Percentiles rank a stretch among this genome's conserved stretches.
Evolutionary conservation across 768 basidiomycete species (phyloP).

Genomic region (Nidularia sp.): DNA sequence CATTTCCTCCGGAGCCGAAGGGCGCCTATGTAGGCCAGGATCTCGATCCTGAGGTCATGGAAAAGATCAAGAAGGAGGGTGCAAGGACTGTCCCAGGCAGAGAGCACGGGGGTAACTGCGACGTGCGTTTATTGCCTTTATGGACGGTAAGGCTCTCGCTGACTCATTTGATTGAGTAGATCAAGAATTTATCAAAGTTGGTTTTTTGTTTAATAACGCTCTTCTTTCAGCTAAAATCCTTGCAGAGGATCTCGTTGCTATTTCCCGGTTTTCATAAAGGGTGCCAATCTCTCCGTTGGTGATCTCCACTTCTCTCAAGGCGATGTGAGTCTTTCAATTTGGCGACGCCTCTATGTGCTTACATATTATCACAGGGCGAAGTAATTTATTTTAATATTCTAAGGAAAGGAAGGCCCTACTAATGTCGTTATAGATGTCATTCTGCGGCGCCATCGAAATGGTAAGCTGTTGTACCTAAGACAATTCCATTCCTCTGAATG

Average conservation of each 20-base stretch:
- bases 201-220: background rate
- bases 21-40: slow-evolving; percentile 74
- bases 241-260: slow-evolving; percentile 64
- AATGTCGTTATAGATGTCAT: slow-evolving; percentile 43
- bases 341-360: background rate
- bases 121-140: slow-evolving; percentile 33
- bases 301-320: slow-evolving; percentile 81
- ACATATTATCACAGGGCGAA: slow-evolving; percentile 43
- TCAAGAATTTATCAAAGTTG: slow-evolving; percentile 70
- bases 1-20: slow-evolving; percentile 53
- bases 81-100: slow-evolving; percentile 72
- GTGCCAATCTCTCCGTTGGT: slow-evolving; percentile 74
- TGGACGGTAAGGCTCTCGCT: background rate
- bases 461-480: slow-evolving; percentile 17
- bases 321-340: slow-evolving; percentile 35
- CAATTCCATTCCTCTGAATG: background rate
- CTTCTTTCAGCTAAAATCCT: background rate
- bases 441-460: slow-evolving; percentile 81
- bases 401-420: no score
- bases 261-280: slow-evolving; percentile 73
- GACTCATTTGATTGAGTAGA: slow-evolving; percentile 30
- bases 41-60: slow-evolving; percentile 35
- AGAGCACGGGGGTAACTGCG: slow-evolving; percentile 81
- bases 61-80: slow-evolving; percentile 60
- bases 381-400: slow-evolving; percentile 19